Base-by-base conservation (phyloP, 768 basidiomycete species). In the Auriscalpium orientale region DNA sequence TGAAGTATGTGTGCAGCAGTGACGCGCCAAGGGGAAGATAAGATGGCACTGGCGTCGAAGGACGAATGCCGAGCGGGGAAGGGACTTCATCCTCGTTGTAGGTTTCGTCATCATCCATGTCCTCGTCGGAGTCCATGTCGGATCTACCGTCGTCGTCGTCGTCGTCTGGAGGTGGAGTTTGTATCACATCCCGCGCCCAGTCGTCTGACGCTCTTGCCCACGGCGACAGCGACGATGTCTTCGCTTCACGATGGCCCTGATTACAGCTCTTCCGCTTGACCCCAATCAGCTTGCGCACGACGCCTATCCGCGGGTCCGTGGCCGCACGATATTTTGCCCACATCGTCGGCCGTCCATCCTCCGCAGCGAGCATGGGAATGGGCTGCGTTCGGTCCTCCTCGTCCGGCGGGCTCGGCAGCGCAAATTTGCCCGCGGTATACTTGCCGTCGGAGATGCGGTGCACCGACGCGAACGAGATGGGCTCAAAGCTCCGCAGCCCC, bases 371-470 rank as follows among this genome's bases (percentile, higher is more conserved):
- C 16, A 54, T 49, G n/a, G 38, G 28, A 15, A 62, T 53, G 11
- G 56, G 57, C 13, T 56, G 59, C 8, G 60, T 61, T 34, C 65
- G 59, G 48, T 66, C 65, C 28, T 64, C 65, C 10, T 82, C 81
- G 38, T 79, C 77, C 3, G 81, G 81, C 6, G 85, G 83, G 55
- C 79, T 85, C 3, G 84, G 81, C 47, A 88, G 68, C 21, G 77
- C 75, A 63, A 91, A 92, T 67, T 91, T 91, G 34, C 89, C 89
- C 22, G 76, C 61, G 0, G 74, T 72, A 63, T 93, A 91, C 70
- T 93, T 93, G 10, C 81, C 81, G 65, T 92, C 89, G 13, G 81
- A 74, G 13, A 74, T 60, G 16, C 78, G 75, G 65, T 91, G 85
- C 46, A 77, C 80, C 10, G 74, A 67, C 0, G 85, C 79, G 57